These are phyloP conservation scores for Candida frijolesensis DNA, from an alignment of 1,139 yeast genomes.

Conservation along the genomic window DNA sequence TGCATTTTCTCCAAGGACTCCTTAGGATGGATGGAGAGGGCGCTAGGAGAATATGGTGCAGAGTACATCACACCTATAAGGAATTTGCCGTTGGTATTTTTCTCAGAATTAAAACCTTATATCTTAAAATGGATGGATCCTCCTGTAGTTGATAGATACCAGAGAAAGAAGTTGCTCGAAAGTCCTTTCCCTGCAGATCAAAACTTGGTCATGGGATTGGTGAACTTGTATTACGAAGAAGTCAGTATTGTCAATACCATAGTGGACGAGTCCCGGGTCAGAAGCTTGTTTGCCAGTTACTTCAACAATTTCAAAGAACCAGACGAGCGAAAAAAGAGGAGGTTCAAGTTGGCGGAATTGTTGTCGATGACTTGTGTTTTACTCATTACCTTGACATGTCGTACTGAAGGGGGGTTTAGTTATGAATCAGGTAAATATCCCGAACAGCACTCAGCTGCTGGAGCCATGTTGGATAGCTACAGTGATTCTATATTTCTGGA, in stretches of 20 bases:
- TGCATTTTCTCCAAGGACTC: constrained; percentile 41
- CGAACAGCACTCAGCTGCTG: constrained; percentile 3
- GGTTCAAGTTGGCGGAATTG: constrained; percentile 30
- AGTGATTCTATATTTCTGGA: constrained; percentile 11
- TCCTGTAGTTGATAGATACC: constrained; percentile 25
- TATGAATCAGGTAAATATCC: constrained; percentile 7
- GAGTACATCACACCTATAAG: constrained; percentile 31
- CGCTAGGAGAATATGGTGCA: constrained; percentile 26
- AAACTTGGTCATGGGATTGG: constrained; percentile 23
- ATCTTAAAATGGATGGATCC: constrained; percentile 39
- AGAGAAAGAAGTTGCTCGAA: constrained; percentile 22
- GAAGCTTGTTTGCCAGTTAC: constrained; percentile 25
- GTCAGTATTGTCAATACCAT: constrained; percentile 19
- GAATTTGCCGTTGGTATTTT: constrained; percentile 32
- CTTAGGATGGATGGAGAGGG: constrained; percentile 33
- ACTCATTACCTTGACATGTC: constrained; percentile 25
- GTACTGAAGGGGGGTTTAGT: constrained; percentile 18
- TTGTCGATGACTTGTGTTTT: constrained; percentile 36
- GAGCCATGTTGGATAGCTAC: constrained; percentile 12
- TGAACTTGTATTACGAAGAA: constrained; percentile 22
- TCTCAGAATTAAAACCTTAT: constrained; percentile 21
- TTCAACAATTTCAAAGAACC: constrained; percentile 16
- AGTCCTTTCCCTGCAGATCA: constrained; percentile 32
- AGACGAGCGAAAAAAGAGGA: constrained; percentile 11
- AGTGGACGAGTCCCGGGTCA: constrained; percentile 20